Percentiles rank a stretch among this genome's conserved stretches.
These are phyloP conservation scores for Incumbomyces delicatus DNA, from an alignment of 2,329 filamentous ascomycete species.

Conservation along the genomic window DNA sequence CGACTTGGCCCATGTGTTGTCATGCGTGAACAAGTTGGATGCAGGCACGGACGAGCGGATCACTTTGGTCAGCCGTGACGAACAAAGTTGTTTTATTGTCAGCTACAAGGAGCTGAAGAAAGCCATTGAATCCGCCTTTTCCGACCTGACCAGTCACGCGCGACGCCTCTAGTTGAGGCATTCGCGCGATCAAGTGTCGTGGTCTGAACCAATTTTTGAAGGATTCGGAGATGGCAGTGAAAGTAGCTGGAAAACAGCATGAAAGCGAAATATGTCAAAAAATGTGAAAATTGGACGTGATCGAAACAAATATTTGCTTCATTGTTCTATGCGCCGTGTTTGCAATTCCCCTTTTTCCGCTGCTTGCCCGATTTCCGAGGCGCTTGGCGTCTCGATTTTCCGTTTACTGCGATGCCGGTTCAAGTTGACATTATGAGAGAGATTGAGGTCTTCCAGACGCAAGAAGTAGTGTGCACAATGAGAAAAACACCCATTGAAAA, in stretches of 20 bases:
- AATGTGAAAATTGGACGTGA: conserved; percentile 1
- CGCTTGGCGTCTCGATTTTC: too few relatives aligned
- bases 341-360: background rate
- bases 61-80: conserved; percentile 76
- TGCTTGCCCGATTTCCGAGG: too few relatives aligned
- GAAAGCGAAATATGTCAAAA: background rate
- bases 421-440: too few relatives aligned
- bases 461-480: too few relatives aligned
- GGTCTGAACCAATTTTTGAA: conserved; percentile 1
- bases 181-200: background rate
- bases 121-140: conserved; percentile 51
- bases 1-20: conserved; percentile 78
- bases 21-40: conserved; percentile 84
- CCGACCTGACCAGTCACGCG: conserved; percentile 43
- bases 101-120: conserved; percentile 81
- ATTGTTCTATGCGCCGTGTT: background rate
- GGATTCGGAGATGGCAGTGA: background rate
- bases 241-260: conserved; percentile 5
- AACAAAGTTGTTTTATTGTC: conserved; percentile 78
- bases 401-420: too few relatives aligned
- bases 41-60: conserved; percentile 80
- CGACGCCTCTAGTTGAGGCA: conserved; percentile 13
- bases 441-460: too few relatives aligned
- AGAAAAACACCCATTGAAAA: too few relatives aligned
- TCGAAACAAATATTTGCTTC: background rate